These are phyloP conservation scores for Blastocystis sp. DNA, from an alignment of 352 stramenopile genomes.

Conservation along the genomic window DNA sequence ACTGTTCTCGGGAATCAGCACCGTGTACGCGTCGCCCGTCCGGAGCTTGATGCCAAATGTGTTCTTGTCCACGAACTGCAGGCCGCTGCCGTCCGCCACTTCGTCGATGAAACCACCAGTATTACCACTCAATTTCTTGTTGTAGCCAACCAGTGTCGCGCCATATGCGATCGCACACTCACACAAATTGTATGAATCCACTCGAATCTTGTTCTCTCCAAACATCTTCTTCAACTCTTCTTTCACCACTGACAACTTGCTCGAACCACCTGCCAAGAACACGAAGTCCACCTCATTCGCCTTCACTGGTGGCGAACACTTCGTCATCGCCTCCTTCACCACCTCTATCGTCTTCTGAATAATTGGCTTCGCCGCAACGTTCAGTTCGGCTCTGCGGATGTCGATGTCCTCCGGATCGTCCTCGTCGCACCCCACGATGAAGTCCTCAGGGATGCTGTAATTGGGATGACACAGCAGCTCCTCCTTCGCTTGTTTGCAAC, in stretches of 20 bases:
- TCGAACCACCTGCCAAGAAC: conserved; percentile 67
- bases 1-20: no score
- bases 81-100: no score
- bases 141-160: neutral
- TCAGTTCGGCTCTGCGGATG: neutral
- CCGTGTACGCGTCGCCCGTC: no score
- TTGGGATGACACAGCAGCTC: neutral
- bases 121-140: neutral
- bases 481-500: conserved; percentile 44
- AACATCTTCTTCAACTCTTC: neutral
- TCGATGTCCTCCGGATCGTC: neutral
- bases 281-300: conserved; percentile 23
- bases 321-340: neutral
- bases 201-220: neutral
- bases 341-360: conserved; percentile 18
- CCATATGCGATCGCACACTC: conserved; percentile 15
- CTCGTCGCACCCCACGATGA: neutral
- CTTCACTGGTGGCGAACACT: neutral
- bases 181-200: neutral
- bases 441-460: neutral
- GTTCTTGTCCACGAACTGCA: no score
- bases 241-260: neutral
- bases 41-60: no score
- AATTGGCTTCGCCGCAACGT: neutral
- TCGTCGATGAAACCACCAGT: no score